These are phyloP conservation scores for Leishmania gerbilli DNA, from an alignment of 208 protist genomes.

Conservation along the genomic window DNA sequence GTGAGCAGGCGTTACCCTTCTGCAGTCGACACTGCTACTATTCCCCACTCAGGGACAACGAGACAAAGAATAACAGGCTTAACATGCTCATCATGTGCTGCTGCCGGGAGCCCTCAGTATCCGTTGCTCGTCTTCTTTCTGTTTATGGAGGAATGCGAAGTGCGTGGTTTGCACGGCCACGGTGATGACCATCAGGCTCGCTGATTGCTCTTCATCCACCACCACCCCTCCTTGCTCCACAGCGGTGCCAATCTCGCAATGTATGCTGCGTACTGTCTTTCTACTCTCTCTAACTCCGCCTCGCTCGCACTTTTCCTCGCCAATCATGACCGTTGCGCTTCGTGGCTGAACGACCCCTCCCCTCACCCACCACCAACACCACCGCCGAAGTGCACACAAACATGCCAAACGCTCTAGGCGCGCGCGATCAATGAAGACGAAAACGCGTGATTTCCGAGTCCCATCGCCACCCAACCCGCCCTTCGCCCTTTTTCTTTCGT, in stretches of 20 bases:
- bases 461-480: background rate
- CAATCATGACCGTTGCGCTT: background rate
- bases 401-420: background rate
- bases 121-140: background rate
- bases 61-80: too few relatives aligned
- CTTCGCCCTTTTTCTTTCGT: background rate
- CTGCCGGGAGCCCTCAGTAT: background rate
- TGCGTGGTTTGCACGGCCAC: background rate
- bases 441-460: background rate
- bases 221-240: too few relatives aligned
- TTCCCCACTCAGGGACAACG: background rate
- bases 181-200: background rate
- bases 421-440: background rate
- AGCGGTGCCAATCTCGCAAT: background rate
- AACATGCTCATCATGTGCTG: background rate
- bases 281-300: constrained; percentile 2
- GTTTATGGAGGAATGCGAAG: background rate
- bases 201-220: background rate
- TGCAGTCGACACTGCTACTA: background rate
- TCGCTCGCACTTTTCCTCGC: background rate
- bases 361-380: background rate
- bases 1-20: background rate
- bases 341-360: background rate
- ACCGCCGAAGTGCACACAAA: background rate
- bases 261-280: background rate